phyloP scores from a whole-genome alignment of 2,329 filamentous ascomycete genomes.

The Paraconiothyrium sp. region DNA sequence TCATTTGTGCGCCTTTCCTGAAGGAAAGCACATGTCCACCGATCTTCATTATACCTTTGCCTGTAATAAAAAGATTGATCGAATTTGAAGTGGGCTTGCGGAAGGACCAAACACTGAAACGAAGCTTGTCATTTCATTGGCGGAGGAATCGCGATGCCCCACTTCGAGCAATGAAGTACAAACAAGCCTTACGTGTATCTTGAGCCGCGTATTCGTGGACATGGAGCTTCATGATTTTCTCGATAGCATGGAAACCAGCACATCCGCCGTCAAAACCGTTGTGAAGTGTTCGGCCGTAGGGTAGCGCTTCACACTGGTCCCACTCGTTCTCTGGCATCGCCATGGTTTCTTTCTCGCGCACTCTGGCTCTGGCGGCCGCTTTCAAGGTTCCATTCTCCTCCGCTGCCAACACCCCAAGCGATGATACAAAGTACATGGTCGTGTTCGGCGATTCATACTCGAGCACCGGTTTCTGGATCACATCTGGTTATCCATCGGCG shows the following conservation, averaged over 20 bases:
- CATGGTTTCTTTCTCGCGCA: neutral
- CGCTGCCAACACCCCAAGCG: neutral
- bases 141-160: slow-evolving; percentile 7
- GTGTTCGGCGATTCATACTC: slow-evolving; percentile 31
- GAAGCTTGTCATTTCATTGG: slow-evolving; percentile 4
- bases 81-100: neutral
- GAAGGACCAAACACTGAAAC: neutral
- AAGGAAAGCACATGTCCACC: neutral
- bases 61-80: neutral
- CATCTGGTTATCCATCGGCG: slow-evolving; percentile 25
- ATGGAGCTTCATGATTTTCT: neutral
- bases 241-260: neutral
- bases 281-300: too few relatives aligned
- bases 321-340: neutral
- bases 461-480: slow-evolving; percentile 30
- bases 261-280: neutral
- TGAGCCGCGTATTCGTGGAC: slow-evolving; percentile 3
- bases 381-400: neutral
- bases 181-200: slow-evolving; percentile 2
- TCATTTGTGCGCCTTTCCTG: neutral
- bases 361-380: neutral
- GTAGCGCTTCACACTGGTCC: neutral
- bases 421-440: slow-evolving; percentile 19
- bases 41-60: neutral
- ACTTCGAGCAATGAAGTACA: slow-evolving; percentile 5